phyloP scores from a whole-genome alignment of 768 basidiomycete genomes.

The Tulasnella sp. region DNA sequence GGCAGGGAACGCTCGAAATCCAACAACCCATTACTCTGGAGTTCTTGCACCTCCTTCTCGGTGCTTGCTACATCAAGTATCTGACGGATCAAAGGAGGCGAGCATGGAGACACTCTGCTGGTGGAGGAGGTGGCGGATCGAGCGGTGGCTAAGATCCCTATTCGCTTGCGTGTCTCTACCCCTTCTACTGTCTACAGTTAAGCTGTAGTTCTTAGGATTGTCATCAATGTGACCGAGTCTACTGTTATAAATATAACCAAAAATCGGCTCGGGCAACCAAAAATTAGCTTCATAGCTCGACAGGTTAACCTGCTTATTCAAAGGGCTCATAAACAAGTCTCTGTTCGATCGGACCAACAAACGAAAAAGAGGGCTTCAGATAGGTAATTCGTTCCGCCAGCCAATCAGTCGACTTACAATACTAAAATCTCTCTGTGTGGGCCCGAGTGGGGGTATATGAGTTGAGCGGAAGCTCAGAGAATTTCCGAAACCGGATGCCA shows the following conservation, averaged over 20 bases:
- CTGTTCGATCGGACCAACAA: neutral
- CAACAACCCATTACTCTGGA: neutral
- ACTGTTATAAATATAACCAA: no score
- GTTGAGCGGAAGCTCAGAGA: no score
- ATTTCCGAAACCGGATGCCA: no score
- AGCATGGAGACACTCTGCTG: neutral
- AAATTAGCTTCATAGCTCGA: no score
- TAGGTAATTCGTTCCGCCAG: no score
- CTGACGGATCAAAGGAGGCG: neutral
- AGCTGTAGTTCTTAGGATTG: no score
- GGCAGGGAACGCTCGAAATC: neutral
- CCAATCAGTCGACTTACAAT: no score
- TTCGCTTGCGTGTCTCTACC: neutral
- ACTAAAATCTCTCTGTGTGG: no score
- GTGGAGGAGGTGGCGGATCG: neutral
- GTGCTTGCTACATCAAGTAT: conserved; percentile 18
- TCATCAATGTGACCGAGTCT: no score
- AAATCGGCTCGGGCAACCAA: no score
- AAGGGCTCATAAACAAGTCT: neutral
- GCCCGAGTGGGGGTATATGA: no score
- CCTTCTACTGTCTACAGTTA: no score
- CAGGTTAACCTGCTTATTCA: neutral
- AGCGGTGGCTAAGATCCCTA: neutral
- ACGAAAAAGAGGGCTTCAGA: neutral
- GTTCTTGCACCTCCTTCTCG: conserved; percentile 11